Percentiles rank a stretch among this genome's conserved stretches.
Conservation (phyloP, 331 rosid genomes). For the Quercus phellos region DNA sequence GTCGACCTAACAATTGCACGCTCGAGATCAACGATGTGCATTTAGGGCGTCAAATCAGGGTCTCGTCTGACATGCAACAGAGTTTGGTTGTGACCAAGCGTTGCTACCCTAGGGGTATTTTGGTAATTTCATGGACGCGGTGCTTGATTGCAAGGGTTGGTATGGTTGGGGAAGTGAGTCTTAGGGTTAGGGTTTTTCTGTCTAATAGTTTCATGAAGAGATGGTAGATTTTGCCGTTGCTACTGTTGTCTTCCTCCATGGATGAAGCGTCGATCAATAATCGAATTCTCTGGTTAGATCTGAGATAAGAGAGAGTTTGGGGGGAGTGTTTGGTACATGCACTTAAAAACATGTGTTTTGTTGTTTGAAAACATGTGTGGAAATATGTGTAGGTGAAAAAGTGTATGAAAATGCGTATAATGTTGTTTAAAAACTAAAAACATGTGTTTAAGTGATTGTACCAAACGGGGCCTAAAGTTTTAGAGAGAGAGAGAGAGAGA, state of each 20-base stretch:
- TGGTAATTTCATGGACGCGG: slow-evolving; percentile 53
- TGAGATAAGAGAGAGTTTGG: background rate
- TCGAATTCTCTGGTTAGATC: background rate
- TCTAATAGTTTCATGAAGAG: slow-evolving; percentile 71
- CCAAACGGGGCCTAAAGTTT: too few species aligned
- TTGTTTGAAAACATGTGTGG: too few species aligned
- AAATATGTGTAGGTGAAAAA: too few species aligned
- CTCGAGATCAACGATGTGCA: slow-evolving; percentile 42
- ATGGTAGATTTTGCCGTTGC: slow-evolving; percentile 36
- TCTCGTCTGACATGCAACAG: slow-evolving; percentile 42
- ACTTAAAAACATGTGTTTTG: too few species aligned
- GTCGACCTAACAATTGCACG: slow-evolving; percentile 59
- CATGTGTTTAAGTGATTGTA: too few species aligned
- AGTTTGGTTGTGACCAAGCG: slow-evolving; percentile 44
- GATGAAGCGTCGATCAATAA: slow-evolving; percentile 12
- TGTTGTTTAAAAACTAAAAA: too few species aligned
- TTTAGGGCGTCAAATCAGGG: slow-evolving; percentile 39
- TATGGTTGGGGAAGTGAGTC: slow-evolving; percentile 46
- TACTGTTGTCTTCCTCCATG: slow-evolving; percentile 36
- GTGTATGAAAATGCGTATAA: too few species aligned
- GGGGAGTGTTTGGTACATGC: too few species aligned
- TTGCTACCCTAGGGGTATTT: slow-evolving; percentile 44
- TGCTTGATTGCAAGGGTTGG: slow-evolving; percentile 42
- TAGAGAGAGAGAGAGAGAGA: too few species aligned
- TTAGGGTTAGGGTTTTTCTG: slow-evolving; percentile 78